These are phyloP conservation scores for Tubosaeta sp. DNA, from an alignment of 768 basidiomycete species.

Conservation along the genomic window DNA sequence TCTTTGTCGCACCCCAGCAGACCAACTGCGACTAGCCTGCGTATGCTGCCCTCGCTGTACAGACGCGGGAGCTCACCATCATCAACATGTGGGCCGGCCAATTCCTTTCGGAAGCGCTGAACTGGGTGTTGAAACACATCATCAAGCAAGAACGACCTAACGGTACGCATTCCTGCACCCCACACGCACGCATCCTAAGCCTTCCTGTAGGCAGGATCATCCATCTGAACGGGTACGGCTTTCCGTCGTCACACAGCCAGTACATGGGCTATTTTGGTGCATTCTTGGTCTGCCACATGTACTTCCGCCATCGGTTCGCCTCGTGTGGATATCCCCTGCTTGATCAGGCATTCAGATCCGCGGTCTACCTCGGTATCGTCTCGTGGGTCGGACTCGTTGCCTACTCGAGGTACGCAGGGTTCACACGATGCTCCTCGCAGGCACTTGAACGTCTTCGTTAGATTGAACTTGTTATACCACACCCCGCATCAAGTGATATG, in stretches of 20 bases:
- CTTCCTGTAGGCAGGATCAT: constrained; percentile 12
- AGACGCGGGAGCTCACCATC: constrained; percentile 76
- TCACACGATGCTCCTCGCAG: neutral
- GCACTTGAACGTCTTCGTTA: constrained; percentile 22
- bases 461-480: constrained; percentile 72
- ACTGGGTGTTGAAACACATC: constrained; percentile 61
- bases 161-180: constrained; percentile 37
- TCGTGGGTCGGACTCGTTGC: constrained; percentile 64
- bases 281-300: constrained; percentile 71
- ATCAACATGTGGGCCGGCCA: constrained; percentile 85
- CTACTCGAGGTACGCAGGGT: constrained; percentile 63
- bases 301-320: constrained; percentile 61
- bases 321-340: constrained; percentile 47
- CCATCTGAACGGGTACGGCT: constrained; percentile 64
- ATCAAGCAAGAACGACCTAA: constrained; percentile 68
- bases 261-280: constrained; percentile 86
- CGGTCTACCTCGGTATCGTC: constrained; percentile 47
- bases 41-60: constrained; percentile 69
- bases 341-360: constrained; percentile 46
- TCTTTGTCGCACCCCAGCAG: neutral
- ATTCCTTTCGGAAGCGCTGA: constrained; percentile 63
- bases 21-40: constrained; percentile 50
- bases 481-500: constrained; percentile 67
- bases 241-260: constrained; percentile 87
- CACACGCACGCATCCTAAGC: constrained; percentile 1